Evolutionary conservation across 192 early-diverging fungal species (phyloP).

Genomic region (Rhizoclosmatium globosum): DNA sequence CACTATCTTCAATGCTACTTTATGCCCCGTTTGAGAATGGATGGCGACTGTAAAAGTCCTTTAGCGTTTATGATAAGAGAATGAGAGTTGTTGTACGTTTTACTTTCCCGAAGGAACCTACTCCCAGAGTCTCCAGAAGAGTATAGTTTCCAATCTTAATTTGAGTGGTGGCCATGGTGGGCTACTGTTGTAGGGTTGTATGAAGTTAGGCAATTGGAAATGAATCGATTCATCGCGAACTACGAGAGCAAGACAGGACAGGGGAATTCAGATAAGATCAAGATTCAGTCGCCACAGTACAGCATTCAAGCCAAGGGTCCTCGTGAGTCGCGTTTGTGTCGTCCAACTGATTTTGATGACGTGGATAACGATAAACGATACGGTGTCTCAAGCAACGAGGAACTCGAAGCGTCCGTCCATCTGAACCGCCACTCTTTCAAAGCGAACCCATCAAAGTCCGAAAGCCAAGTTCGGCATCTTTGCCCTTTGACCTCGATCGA

Average conservation of each 20-base stretch:
- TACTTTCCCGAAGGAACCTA: conserved; percentile 98
- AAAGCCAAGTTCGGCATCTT: too few species aligned
- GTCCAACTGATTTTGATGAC: too few species aligned
- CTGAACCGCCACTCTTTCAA: too few species aligned
- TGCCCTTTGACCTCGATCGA: neutral
- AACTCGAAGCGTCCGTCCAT: too few species aligned
- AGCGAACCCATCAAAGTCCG: too few species aligned
- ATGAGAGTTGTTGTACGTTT: conserved; percentile 72
- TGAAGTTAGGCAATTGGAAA: neutral
- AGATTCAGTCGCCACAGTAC: conserved; percentile 28
- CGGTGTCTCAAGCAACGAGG: too few species aligned
- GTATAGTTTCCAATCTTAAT: conserved; percentile 88
- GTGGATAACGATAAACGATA: too few species aligned
- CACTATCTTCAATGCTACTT: conserved; percentile 97
- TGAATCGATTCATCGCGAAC: neutral
- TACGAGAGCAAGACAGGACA: neutral
- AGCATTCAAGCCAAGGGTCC: neutral
- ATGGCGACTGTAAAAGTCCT: conserved; percentile 78
- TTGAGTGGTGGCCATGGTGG: conserved; percentile 52
- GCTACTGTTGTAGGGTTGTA: neutral
- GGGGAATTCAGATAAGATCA: conserved; percentile 39
- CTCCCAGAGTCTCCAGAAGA: conserved; percentile 93
- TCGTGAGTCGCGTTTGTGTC: too few species aligned
- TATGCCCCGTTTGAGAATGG: conserved; percentile 93
- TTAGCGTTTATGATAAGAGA: neutral